A percentile compares a stretch with the other conserved stretches of the same genome.
Evolutionary conservation across 495 filamentous ascomycete species (phyloP).

Genomic region (Tetracladium setigerum): DNA sequence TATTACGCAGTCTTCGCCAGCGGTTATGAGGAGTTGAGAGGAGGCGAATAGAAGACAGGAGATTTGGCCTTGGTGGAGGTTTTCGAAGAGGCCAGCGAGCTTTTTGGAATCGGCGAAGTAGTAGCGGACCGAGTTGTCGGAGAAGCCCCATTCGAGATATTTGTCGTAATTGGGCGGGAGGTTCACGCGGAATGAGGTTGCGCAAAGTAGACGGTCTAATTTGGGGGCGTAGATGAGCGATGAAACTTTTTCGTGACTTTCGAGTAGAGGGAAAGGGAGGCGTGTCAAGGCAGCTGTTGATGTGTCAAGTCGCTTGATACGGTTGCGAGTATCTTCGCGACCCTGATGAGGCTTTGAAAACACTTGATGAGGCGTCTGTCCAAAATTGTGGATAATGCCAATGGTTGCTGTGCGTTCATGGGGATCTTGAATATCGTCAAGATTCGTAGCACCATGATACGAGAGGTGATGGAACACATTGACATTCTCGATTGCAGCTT

Average conservation of each 20-base stretch:
- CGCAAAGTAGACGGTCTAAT: slow-evolving; percentile 75
- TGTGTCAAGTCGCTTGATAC: slow-evolving; percentile 64
- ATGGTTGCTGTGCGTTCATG: slow-evolving; percentile 79
- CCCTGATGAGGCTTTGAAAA: slow-evolving; percentile 73
- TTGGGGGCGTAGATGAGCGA: slow-evolving; percentile 72
- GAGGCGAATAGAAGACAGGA: slow-evolving; percentile 78
- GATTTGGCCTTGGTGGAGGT: slow-evolving; percentile 82
- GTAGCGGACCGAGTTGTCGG: slow-evolving; percentile 87
- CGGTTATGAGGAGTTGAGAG: slow-evolving; percentile 81
- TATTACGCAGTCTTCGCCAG: slow-evolving; percentile 84
- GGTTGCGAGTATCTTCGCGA: slow-evolving; percentile 58
- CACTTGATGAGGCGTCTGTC: slow-evolving; percentile 92
- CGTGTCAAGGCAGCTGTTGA: slow-evolving; percentile 69
- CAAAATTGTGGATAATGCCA: slow-evolving; percentile 96
- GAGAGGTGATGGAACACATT: slow-evolving; percentile 96
- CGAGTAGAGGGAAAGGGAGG: slow-evolving; percentile 75
- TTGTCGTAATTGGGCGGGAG: slow-evolving; percentile 83
- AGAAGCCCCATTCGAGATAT: slow-evolving; percentile 93
- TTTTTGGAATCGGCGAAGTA: slow-evolving; percentile 51
- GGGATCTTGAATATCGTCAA: slow-evolving; percentile 85
- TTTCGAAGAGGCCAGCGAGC: slow-evolving; percentile 78
- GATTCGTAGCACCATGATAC: slow-evolving; percentile 86
- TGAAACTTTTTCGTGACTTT: slow-evolving; percentile 72
- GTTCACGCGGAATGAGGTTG: slow-evolving; percentile 75
- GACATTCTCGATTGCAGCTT: slow-evolving; percentile 81